A percentile compares a stretch with the other conserved stretches of the same genome.
These are phyloP conservation scores for Bryum argenteum DNA, from an alignment of 225 moss, liverwort and hornwort species.

Conservation along the genomic window DNA sequence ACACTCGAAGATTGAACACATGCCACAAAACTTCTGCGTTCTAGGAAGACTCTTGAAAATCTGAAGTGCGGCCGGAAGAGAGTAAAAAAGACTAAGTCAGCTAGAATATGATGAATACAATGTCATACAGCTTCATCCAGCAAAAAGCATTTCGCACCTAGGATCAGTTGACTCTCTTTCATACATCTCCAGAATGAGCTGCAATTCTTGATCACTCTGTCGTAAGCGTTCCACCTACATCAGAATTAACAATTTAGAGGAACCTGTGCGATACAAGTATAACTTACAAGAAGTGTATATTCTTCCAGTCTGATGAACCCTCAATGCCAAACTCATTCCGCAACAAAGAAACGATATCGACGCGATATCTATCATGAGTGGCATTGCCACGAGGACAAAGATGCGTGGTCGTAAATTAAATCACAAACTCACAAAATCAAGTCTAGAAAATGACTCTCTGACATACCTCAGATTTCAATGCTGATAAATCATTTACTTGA, in stretches of 20 bases:
- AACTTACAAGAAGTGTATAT: conserved; percentile 4
- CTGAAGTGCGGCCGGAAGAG: conserved; percentile 5
- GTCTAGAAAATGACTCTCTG: conserved; percentile 1
- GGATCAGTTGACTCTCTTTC: conserved; percentile 65
- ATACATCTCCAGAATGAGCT: conserved; percentile 71
- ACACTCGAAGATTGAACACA: conserved; percentile 30
- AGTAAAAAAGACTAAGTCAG: conserved; percentile 15
- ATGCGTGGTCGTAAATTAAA: neutral
- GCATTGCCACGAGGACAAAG: neutral
- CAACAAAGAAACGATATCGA: conserved; percentile 12
- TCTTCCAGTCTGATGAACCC: conserved; percentile 25
- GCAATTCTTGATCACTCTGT: conserved; percentile 66
- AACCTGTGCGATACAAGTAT: conserved; percentile 13
- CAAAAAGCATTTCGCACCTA: conserved; percentile 52
- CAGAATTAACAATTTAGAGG: conserved; percentile 20
- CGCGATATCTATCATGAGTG: conserved; percentile 15
- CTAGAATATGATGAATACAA: conserved; percentile 8
- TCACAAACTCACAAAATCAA: neutral
- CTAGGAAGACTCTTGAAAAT: conserved; percentile 20
- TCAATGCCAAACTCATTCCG: neutral
- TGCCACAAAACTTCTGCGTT: conserved; percentile 16
- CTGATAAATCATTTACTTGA: conserved; percentile 66
- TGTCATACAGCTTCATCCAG: conserved; percentile 25
- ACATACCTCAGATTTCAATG: conserved; percentile 78
- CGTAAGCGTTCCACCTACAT: conserved; percentile 56